Conservation (phyloP, 257 asterid species). For the Nicotiana benthamiana region DNA sequence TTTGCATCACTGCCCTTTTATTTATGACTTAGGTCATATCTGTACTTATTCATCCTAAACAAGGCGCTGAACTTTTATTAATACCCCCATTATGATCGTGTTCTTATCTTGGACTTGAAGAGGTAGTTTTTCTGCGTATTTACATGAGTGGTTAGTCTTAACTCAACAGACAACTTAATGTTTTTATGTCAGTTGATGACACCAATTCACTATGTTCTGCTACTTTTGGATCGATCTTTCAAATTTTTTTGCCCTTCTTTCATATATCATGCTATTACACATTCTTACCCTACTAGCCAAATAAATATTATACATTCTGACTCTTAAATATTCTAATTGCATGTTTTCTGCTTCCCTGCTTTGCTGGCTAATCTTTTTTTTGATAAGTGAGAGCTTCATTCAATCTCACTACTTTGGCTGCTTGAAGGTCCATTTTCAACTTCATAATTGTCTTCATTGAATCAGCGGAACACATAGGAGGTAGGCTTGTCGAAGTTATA, state of each 20-base stretch:
- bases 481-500: neutral
- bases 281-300: neutral
- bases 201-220: neutral
- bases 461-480: neutral
- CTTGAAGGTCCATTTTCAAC: neutral
- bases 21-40: neutral
- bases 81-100: neutral
- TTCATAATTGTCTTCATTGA: neutral
- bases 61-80: neutral
- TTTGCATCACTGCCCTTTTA: neutral
- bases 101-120: neutral
- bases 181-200: neutral
- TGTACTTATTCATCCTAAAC: neutral
- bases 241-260: neutral
- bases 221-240: neutral
- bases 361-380: neutral
- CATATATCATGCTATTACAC: neutral
- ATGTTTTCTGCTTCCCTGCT: neutral
- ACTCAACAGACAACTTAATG: neutral
- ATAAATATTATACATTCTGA: neutral
- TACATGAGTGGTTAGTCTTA: neutral
- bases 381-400: no score
- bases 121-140: neutral
- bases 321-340: neutral
- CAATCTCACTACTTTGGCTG: neutral